phyloP scores from a whole-genome alignment of 2,329 filamentous ascomycete species.

The Paramyrothecium roridum region DNA sequence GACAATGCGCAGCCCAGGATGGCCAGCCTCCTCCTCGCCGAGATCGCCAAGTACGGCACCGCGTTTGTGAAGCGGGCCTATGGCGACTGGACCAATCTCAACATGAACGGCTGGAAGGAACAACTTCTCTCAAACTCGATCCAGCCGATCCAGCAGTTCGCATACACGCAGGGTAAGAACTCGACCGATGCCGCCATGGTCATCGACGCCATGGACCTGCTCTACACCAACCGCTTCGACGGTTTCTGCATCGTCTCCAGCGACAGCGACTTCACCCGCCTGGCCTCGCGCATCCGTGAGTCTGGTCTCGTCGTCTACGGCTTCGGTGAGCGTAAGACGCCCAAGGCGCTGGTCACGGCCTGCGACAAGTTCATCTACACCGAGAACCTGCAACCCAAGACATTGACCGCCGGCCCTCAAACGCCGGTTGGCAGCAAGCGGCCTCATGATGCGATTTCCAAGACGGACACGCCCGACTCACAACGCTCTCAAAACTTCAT shows the following conservation, averaged over 20 bases:
- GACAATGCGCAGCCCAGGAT: conserved; percentile 22
- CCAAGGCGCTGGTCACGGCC: conserved; percentile 24
- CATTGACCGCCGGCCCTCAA: background rate
- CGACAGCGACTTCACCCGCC: conserved; percentile 31
- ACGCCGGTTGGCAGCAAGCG: background rate
- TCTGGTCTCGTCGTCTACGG: conserved; percentile 28
- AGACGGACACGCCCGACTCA: background rate
- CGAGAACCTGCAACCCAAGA: conserved; percentile 11
- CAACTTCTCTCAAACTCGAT: conserved; percentile 26
- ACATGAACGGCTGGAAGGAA: conserved; percentile 24
- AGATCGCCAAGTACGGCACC: conserved; percentile 29
- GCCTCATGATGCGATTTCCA: background rate
- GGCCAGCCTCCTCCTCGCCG: conserved; percentile 17
- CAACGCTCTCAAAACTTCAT: conserved; percentile 3
- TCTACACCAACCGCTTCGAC: conserved; percentile 26
- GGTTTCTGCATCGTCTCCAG: conserved; percentile 31
- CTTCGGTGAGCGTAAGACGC: conserved; percentile 28
- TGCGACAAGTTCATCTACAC: conserved; percentile 30
- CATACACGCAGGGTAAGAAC: conserved; percentile 31
- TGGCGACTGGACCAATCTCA: conserved; percentile 27
- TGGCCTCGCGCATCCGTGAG: conserved; percentile 28
- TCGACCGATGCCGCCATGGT: conserved; percentile 31
- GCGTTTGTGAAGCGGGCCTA: conserved; percentile 26
- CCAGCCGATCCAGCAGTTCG: conserved; percentile 32
- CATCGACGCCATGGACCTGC: conserved; percentile 34